phyloP scores from a whole-genome alignment of 2,329 filamentous ascomycete genomes.

The Penicillium corylophilum region DNA sequence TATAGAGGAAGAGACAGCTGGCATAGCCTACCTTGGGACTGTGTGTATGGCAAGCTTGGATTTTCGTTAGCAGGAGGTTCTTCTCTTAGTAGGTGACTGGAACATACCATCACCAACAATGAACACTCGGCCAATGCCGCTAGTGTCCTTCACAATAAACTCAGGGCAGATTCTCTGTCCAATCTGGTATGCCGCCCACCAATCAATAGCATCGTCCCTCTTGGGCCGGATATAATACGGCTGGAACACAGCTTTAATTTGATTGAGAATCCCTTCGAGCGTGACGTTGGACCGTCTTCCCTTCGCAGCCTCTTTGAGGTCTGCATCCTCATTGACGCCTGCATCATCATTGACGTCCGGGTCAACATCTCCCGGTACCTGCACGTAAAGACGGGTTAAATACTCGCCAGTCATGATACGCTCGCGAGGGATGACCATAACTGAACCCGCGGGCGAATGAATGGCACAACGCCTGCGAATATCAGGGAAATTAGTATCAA shows the following conservation, averaged over 20 bases:
- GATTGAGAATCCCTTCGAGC: constrained; percentile 61
- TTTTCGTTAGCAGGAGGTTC: not conserved
- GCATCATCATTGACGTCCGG: constrained; percentile 23
- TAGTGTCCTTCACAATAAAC: constrained; percentile 59
- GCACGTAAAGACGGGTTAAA: constrained; percentile 65
- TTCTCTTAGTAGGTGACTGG: no score
- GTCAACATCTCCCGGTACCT: constrained; percentile 33
- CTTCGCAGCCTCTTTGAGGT: constrained; percentile 61
- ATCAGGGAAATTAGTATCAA: constrained; percentile 72
- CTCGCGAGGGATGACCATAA: constrained; percentile 76
- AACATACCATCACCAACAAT: constrained; percentile 62
- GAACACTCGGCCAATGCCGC: constrained; percentile 69
- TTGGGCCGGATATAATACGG: constrained; percentile 65
- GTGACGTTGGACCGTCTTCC: constrained; percentile 63
- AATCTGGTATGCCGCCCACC: constrained; percentile 75
- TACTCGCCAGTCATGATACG: constrained; percentile 60
- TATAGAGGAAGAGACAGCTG: no score
- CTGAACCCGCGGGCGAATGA: constrained; percentile 69
- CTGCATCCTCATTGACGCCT: constrained; percentile 42
- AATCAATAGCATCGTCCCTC: constrained; percentile 59
- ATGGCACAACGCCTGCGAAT: constrained; percentile 78
- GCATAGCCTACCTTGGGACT: constrained; percentile 63
- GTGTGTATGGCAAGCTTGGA: constrained; percentile 69
- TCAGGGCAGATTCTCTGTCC: constrained; percentile 61
- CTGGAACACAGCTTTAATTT: constrained; percentile 64